phyloP scores from a whole-genome alignment of 2,329 filamentous ascomycete species.

The Penicillium olsonii region DNA sequence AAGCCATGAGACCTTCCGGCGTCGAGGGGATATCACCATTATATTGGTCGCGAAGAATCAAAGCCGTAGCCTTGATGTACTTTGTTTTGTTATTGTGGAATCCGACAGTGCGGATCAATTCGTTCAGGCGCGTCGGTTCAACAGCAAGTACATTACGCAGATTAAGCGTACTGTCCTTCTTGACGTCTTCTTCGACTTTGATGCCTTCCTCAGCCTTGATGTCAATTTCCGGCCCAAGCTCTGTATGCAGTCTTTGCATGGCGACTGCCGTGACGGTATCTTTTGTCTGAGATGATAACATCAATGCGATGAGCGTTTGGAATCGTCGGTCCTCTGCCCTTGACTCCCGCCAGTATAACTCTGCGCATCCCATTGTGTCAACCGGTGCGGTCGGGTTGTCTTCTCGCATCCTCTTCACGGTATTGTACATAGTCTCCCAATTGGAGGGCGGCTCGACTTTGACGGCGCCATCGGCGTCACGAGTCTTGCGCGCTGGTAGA shows the following conservation, averaged over 20 bases:
- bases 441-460: slow-evolving; percentile 65
- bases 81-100: slow-evolving; percentile 96
- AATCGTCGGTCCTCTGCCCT: slow-evolving; percentile 66
- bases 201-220: slow-evolving; percentile 17
- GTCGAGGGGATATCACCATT: slow-evolving; percentile 77
- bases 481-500: slow-evolving; percentile 43
- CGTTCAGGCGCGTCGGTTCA: slow-evolving; percentile 65
- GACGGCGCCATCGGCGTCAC: slow-evolving; percentile 38
- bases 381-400: slow-evolving; percentile 73
- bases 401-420: slow-evolving; percentile 76
- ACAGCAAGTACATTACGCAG: slow-evolving; percentile 76
- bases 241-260: slow-evolving; percentile 75
- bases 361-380: slow-evolving; percentile 92
- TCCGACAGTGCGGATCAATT: slow-evolving; percentile 78
- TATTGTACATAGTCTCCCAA: slow-evolving; percentile 80
- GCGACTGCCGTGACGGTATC: slow-evolving; percentile 85
- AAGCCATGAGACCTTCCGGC: slow-evolving; percentile 70
- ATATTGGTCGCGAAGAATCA: slow-evolving; percentile 70
- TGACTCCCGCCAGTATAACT: slow-evolving; percentile 46
- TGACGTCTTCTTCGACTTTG: slow-evolving; percentile 26
- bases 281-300: slow-evolving; percentile 92
- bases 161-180: slow-evolving; percentile 58
- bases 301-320: slow-evolving; percentile 82
- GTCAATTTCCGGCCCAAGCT: slow-evolving; percentile 54
- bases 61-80: slow-evolving; percentile 73